These are phyloP conservation scores for Zygosaccharomyces pseudobailii DNA, from an alignment of 1,139 yeast genomes.

Conservation along the genomic window DNA sequence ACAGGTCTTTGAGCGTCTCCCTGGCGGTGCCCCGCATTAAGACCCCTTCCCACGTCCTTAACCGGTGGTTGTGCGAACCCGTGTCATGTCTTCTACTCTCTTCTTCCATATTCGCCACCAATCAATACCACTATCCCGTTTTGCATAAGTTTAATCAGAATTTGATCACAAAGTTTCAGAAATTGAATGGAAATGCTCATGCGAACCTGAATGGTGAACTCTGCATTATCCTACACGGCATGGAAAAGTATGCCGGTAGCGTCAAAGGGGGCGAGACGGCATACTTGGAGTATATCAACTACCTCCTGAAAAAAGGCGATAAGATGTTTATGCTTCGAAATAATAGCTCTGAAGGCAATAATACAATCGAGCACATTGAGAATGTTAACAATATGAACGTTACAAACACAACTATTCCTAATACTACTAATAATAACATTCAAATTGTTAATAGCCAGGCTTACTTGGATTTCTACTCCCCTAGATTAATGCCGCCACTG, in stretches of 20 bases:
- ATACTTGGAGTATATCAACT: constrained; percentile 50
- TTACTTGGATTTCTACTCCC: constrained; percentile 8
- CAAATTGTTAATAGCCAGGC: not conserved
- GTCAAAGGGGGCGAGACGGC: constrained; percentile 43
- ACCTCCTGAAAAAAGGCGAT: constrained; percentile 40
- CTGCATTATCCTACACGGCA: constrained; percentile 41
- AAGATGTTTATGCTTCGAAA: constrained; percentile 13
- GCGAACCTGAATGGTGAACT: constrained; percentile 22
- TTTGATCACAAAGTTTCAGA: constrained; percentile 31
- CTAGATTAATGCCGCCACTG: constrained; percentile 48
- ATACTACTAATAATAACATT: not conserved
- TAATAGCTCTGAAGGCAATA: constrained; percentile 1
- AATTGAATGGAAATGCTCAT: constrained; percentile 30
- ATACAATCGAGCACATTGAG: not conserved
- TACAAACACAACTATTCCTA: not conserved
- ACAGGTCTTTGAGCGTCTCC: constrained; percentile 49
- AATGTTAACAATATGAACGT: not conserved
- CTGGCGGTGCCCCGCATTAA: constrained; percentile 49
- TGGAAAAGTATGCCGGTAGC: constrained; percentile 37
- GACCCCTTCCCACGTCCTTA: constrained; percentile 45
- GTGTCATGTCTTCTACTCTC: constrained; percentile 52
- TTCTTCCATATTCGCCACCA: constrained; percentile 49
- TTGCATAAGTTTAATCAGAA: constrained; percentile 51
- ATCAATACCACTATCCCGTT: constrained; percentile 58
- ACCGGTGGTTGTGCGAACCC: constrained; percentile 64